These are phyloP conservation scores for Trichoderma aggressivum DNA, from an alignment of 2,329 filamentous ascomycete genomes.

Conservation along the genomic window DNA sequence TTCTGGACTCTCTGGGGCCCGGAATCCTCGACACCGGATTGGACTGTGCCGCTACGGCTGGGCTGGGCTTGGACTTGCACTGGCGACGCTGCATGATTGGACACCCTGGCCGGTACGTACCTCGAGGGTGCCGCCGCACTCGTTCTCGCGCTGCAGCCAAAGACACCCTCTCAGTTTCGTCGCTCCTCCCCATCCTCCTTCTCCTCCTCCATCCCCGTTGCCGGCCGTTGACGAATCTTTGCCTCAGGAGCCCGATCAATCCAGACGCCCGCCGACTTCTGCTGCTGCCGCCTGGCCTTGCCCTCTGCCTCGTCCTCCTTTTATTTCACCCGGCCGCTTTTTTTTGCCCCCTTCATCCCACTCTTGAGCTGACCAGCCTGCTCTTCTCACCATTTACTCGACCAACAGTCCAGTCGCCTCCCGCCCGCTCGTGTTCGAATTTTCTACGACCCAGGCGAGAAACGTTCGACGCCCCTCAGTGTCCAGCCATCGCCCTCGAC, in stretches of 20 bases:
- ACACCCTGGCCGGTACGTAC: conserved; percentile 29
- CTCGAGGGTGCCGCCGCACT: conserved; percentile 24
- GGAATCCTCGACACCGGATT: conserved; percentile 15
- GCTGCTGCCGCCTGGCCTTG: conserved; percentile 2
- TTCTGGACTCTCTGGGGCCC: conserved; percentile 3
- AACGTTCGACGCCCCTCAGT: conserved; percentile 27
- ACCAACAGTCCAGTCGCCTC: conserved; percentile 23
- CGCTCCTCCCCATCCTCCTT: conserved; percentile 37
- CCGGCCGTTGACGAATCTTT: conserved; percentile 32
- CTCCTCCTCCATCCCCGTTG: conserved; percentile 33
- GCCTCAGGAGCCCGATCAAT: conserved; percentile 11
- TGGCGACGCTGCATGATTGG: conserved; percentile 7
- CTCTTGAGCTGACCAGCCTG: neutral
- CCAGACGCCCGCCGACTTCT: neutral
- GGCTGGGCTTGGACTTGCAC: conserved; percentile 9
- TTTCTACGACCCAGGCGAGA: conserved; percentile 33
- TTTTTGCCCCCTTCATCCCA: conserved; percentile 18
- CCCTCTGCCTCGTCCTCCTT: conserved; percentile 18
- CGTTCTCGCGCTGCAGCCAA: conserved; percentile 19
- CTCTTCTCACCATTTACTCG: conserved; percentile 1
- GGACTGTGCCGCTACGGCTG: conserved; percentile 15
- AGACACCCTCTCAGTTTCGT: conserved; percentile 32
- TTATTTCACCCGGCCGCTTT: conserved; percentile 16
- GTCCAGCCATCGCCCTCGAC: conserved; percentile 25
- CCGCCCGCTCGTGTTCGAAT: conserved; percentile 29